Evolutionary conservation across 2,329 filamentous ascomycete species (phyloP).

Genomic region (Aphanocladium album): DNA sequence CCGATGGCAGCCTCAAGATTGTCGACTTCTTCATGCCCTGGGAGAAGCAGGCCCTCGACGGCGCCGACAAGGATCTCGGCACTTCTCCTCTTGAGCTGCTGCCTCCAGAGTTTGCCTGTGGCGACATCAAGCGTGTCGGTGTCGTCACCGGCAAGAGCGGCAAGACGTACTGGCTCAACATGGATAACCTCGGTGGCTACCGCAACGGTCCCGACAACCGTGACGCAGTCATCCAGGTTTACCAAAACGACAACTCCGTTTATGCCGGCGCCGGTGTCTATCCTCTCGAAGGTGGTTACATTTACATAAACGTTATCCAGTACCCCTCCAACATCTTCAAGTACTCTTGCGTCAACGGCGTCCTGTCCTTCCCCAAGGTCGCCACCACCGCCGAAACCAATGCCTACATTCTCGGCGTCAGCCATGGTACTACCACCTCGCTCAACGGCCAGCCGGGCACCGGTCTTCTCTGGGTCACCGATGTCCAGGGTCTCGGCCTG

Average conservation of each 20-base stretch:
- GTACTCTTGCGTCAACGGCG: slow-evolving; percentile 47
- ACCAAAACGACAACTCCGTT: slow-evolving; percentile 39
- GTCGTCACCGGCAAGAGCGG: slow-evolving; percentile 48
- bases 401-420: slow-evolving; percentile 49
- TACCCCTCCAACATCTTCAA: slow-evolving; percentile 53
- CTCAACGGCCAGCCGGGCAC: slow-evolving; percentile 49
- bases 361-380: slow-evolving; percentile 49
- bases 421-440: slow-evolving; percentile 52
- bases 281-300: slow-evolving; percentile 43
- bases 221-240: slow-evolving; percentile 41
- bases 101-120: slow-evolving; percentile 37
- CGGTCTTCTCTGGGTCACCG: slow-evolving; percentile 51
- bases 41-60: slow-evolving; percentile 45
- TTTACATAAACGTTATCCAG: slow-evolving; percentile 48
- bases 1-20: slow-evolving; percentile 37
- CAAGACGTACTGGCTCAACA: slow-evolving; percentile 41
- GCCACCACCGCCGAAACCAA: slow-evolving; percentile 45
- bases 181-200: slow-evolving; percentile 37
- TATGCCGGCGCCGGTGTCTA: slow-evolving; percentile 44
- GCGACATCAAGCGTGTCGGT: slow-evolving; percentile 40
- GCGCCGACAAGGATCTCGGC: slow-evolving; percentile 47
- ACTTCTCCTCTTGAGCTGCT: slow-evolving; percentile 40
- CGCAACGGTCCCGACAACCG: slow-evolving; percentile 30
- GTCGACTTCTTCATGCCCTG: slow-evolving; percentile 52
- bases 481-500: slow-evolving; percentile 49